Base-by-base conservation (phyloP, 1,284 basidiomycete species). In the Anthracocystis panici-leucophaei region DNA sequence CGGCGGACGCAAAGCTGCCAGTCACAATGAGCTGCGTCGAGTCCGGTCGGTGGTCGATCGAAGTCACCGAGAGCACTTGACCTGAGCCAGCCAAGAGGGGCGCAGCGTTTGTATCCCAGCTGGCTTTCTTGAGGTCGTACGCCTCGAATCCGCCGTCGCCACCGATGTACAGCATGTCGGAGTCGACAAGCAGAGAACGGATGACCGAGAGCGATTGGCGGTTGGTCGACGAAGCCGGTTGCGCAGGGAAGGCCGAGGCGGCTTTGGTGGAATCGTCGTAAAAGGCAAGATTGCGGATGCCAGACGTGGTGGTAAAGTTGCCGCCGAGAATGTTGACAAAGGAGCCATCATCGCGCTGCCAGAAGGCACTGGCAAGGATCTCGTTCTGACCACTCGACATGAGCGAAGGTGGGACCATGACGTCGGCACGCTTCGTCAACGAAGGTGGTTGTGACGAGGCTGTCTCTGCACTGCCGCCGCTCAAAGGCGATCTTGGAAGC, bases 341-440 rank as follows among this genome's bases (percentile, higher is more conserved):
- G 11, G 53, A 65, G 52, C 73, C 78, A 35, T 80, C 74, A 42
- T 88, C 88, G 81, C 97, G 97, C 18, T 90, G 91, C 93, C 93
- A 98, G 87, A 95, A 98, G 2, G 90, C 89, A 38, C 93, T 95
- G 0, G 93, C 89, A 45, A 97, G 88, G 61, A 97, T 90, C 33
- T 94, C 91, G 1, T 94, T 93, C 1, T 92, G 91, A 0, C 89
- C 86, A 1, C 90, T 88, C 1, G 90, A 85, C 29, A 89, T 87
- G 0, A 88, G 69, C 20, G 89, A 71, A 58, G 86, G 80, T 1
- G 84, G 79, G 21, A 64, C 50, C 68, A 80, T 77, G 44, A 61
- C 51, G 48, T 68, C 71, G 10, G 79, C 77, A 12, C 78, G 70
- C 48, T 60, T 68, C n/a, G 42, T 31, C 42, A 79, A 57, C 5